Base-by-base conservation (phyloP, 768 basidiomycete species). In the Gloeostereum incarnatum region DNA sequence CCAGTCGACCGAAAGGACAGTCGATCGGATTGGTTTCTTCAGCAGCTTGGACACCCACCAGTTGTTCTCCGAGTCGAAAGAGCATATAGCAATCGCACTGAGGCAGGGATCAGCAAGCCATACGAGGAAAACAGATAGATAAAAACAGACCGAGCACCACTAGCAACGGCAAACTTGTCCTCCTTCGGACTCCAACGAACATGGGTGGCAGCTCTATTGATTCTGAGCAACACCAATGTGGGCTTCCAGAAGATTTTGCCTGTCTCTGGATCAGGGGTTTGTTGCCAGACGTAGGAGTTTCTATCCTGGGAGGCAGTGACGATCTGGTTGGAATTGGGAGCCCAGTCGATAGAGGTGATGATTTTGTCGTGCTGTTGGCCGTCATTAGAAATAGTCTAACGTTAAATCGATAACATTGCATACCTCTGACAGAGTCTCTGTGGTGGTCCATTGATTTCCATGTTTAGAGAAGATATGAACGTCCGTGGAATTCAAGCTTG, bases 281-380 rank as follows among this genome's bases (percentile, higher is more conserved):
- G 80, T 39, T 89, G 82, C 96, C 96, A 99, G 22, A 99, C 96
- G 53, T 99, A 99, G 25, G 96, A 94, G 56, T 99, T 99, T 38
- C 96, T 71, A 56, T 99, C 96, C 57, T 99, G 94, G n/a, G 93
- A 94, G 49, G 91, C 89, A 9, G 96, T 98, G 18, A 99, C 94
- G 62, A 99, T 94, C 31, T 89, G 84, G 62, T 98, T 97, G 33
- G 96, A 91, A 48, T 76, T 75, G 13, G 93, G 92, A 9, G 93
- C 96, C 96, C 96, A 99, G 58, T 97, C 93, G 58, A 99, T 96
- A 40, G 91, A 92, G 2, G 94, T 98, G 62, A 99, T 85, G 42
- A 81, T 64, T 62, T 98, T 98, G 68, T 99, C 96, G 63, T 99
- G 96, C 92, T 98, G 55, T n/a, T n/a, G n/a, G n/a, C n/a, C n/a